Conservation (phyloP, 73 alveolate genomes). For the Uronychia setigera region DNA sequence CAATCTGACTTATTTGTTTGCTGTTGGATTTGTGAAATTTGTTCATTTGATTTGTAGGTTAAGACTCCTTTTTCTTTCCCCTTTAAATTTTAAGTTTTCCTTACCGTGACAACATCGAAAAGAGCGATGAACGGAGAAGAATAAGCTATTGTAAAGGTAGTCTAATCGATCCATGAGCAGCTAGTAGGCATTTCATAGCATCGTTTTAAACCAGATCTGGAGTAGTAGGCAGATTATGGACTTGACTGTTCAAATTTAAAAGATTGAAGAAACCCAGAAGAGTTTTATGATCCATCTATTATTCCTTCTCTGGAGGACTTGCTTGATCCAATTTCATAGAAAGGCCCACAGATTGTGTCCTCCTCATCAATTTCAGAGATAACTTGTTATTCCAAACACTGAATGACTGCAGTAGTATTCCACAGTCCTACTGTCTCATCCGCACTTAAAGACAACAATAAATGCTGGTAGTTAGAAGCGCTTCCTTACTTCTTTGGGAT, state of each 20-base stretch:
- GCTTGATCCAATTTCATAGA: neutral
- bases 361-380: neutral
- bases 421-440: neutral
- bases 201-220: neutral
- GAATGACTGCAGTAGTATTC: neutral
- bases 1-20: constrained; percentile 45
- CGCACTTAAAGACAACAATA: neutral
- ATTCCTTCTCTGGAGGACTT: too few relatives aligned
- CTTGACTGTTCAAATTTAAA: too few relatives aligned
- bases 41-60: constrained; percentile 27
- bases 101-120: constrained; percentile 43
- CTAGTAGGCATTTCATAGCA: constrained; percentile 47
- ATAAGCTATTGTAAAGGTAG: constrained; percentile 24
- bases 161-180: constrained; percentile 35
- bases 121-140: constrained; percentile 32
- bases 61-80: constrained; percentile 27
- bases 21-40: constrained; percentile 14
- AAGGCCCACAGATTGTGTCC: neutral
- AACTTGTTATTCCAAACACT: neutral
- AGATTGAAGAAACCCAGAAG: too few relatives aligned
- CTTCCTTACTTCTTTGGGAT: constrained; percentile 70
- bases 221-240: too few relatives aligned
- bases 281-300: too few relatives aligned
- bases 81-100: neutral
- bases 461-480: neutral